Evolutionary conservation across 257 asterid genomes (phyloP).

Genomic region (Solanum dulcamara): DNA sequence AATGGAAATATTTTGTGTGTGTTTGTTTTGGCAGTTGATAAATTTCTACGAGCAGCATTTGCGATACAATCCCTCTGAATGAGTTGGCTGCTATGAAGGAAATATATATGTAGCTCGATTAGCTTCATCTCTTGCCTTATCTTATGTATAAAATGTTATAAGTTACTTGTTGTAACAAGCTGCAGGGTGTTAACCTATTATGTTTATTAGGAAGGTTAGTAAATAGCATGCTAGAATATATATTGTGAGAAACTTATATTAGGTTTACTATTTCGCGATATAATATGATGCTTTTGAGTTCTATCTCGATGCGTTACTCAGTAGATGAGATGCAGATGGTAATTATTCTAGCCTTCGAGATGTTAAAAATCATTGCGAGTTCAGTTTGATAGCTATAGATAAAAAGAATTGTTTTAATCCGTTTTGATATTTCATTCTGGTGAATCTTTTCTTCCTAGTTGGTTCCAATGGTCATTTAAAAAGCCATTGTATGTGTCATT

Average conservation of each 20-base stretch:
- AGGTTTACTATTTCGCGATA: not conserved
- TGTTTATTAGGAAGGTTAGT: not conserved
- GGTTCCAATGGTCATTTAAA: not conserved
- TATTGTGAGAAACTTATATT: not conserved
- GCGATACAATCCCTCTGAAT: conserved; percentile 40
- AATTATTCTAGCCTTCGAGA: not conserved
- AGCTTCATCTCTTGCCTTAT: not conserved
- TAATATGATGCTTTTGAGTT: not conserved
- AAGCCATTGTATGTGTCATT: not conserved
- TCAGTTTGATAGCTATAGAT: too few relatives aligned
- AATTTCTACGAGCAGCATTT: conserved; percentile 72
- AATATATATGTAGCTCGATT: not conserved
- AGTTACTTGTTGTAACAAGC: conserved; percentile 22
- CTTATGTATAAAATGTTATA: conserved; percentile 24
- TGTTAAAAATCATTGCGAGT: not conserved
- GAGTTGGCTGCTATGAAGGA: conserved; percentile 8
- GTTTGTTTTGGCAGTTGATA: conserved; percentile 45
- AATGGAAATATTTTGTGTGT: not conserved
- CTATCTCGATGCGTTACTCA: not conserved
- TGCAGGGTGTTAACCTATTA: not conserved
- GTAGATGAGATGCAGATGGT: not conserved
- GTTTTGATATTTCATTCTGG: not conserved
- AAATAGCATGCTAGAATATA: not conserved
- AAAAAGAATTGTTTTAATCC: not conserved
- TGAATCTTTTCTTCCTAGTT: not conserved